Evolutionary conservation across 164 flowering plant genomes (phyloP).

Genomic region (Annona cherimola): DNA sequence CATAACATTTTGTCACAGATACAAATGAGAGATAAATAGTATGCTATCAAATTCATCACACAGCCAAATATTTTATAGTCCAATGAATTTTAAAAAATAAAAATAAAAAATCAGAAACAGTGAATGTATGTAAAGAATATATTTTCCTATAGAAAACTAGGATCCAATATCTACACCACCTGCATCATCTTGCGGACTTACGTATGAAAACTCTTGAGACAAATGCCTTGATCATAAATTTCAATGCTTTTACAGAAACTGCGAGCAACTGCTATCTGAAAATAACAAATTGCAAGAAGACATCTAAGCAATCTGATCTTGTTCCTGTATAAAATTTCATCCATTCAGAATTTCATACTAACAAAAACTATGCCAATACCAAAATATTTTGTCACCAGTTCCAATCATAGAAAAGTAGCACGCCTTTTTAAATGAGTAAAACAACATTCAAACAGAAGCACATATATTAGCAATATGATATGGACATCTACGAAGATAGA

Average conservation of each 20-base stretch:
- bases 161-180: no score
- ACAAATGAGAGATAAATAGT: no score
- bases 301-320: not conserved
- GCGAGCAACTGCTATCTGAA: conserved; percentile 74
- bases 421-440: not conserved
- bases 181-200: conserved; percentile 29
- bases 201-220: conserved; percentile 61
- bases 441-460: not conserved
- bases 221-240: conserved; percentile 83
- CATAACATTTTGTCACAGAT: no score
- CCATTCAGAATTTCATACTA: no score
- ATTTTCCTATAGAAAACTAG: no score
- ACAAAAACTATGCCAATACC: no score
- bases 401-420: not conserved
- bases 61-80: not conserved
- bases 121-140: no score
- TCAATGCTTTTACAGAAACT: conserved; percentile 75
- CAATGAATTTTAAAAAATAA: no score
- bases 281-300: conserved; percentile 4
- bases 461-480: no score
- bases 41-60: no score
- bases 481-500: no score
- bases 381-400: not conserved
- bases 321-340: not conserved
- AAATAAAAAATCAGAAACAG: no score